Conservation (phyloP, 179 eudicot genomes). For the Silene noctiflora region DNA sequence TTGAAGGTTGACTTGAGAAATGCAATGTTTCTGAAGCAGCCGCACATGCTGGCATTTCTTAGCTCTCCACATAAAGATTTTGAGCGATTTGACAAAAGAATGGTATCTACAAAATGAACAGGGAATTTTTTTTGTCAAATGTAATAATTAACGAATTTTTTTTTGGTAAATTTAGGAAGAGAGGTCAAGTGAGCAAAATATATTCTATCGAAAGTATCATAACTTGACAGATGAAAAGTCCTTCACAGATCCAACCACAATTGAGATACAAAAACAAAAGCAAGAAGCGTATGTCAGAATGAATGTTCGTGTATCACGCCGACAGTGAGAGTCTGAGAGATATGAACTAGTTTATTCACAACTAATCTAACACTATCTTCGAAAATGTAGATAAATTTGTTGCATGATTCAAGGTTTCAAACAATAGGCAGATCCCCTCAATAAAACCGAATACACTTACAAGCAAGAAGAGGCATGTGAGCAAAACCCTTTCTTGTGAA, state of each 20-base stretch:
- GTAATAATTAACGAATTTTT: not conserved
- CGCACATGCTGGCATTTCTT: constrained; percentile 41
- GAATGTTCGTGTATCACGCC: not conserved
- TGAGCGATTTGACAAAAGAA: constrained; percentile 60
- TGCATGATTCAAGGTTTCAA: not conserved
- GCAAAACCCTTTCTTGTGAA: constrained; percentile 40
- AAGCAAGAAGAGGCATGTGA: constrained; percentile 44
- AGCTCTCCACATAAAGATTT: constrained; percentile 48
- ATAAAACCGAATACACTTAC: constrained; percentile 35
- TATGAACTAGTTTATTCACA: not conserved
- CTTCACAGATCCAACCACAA: not conserved
- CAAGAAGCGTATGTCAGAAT: not conserved
- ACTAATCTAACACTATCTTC: not conserved
- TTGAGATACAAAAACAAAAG: not conserved
- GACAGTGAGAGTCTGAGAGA: not conserved
- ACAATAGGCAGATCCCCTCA: constrained; percentile 10
- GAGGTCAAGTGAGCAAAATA: not conserved
- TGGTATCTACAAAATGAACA: constrained; percentile 49
- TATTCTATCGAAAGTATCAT: not conserved
- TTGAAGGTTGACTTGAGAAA: constrained; percentile 32
- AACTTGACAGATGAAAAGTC: not conserved
- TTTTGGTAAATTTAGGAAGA: not conserved
- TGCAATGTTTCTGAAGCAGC: constrained; percentile 72
- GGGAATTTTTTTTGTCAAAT: not conserved
- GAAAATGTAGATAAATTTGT: not conserved